Evolutionary conservation across 768 basidiomycete species (phyloP), one percentile per base, ranked within the genome.

Genomic region (Coprinopsis marcescibilis): DNA sequence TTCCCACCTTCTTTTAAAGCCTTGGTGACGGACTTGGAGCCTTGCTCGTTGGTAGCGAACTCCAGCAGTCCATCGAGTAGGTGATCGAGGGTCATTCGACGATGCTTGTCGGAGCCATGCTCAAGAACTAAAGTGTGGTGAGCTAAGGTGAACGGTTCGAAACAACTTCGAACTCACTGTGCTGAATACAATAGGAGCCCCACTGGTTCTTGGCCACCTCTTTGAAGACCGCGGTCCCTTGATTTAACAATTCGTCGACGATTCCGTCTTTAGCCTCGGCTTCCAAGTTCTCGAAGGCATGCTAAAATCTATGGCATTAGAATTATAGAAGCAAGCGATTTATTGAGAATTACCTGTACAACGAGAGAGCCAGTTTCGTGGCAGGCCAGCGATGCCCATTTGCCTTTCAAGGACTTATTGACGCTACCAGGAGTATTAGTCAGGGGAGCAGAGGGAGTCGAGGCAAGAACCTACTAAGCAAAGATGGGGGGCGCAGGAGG

Each of bases 351-450:
- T 57, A 88, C 88, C 76, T 89, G 88, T 39, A 90, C 88, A 38
- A 91, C 88, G 20, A 91, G 75, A 15, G 88, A 91, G 6, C 89
- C 89, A 0, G 89, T 92, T 65, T 92, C 89, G 57, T 92, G 89
- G 57, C 89, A 92, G 10, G 89, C 89, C 35, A 92, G 75, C 8
- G 87, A 77, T 0, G 89, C 89, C 89, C 89, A 91, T 59, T 89
- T 88, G 15, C 89, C 89, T 55, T 86, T 85, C 52, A 92, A 68
- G 0, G 89, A 87, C 54, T 83, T 87, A 65, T 92, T 91, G 55
- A 92, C 89, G 51, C 89, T 91, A 55, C 14, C 24, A 44, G 43
- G 51, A n/a, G 45, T 5, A 29, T 27, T 5, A 17, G 34, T 50
- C 26, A 46, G 35, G 3, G 25, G 15, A 23, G 11, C 8, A 34